Conservation (phyloP, 2,329 filamentous ascomycete genomes). For the Cordyceps fumosorosea region DNA sequence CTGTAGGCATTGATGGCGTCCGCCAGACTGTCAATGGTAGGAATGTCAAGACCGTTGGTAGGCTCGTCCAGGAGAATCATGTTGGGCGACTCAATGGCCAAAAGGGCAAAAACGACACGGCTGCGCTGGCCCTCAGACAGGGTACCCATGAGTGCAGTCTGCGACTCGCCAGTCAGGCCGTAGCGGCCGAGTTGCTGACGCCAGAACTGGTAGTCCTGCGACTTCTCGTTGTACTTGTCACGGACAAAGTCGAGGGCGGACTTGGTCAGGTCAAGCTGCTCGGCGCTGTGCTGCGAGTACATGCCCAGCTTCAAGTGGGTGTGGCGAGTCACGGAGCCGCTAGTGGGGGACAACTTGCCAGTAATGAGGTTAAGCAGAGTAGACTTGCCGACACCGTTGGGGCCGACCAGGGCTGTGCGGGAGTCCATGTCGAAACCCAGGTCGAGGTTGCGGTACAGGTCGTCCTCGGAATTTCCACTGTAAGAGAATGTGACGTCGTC, state of each 20-base stretch:
- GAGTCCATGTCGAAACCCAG: conserved; percentile 99
- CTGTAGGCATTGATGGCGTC: conserved; percentile 96
- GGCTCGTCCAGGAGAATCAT: conserved; percentile 98
- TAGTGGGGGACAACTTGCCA: conserved; percentile 80
- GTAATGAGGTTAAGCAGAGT: conserved; percentile 95
- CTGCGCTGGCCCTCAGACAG: conserved; percentile 96
- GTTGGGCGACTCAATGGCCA: conserved; percentile 93
- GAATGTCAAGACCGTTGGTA: conserved; percentile 98
- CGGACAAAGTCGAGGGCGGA: conserved; percentile 95
- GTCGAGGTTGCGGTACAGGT: conserved; percentile 93
- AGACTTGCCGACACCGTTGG: conserved; percentile 98
- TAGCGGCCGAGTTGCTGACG: conserved; percentile 94
- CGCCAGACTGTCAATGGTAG: conserved; percentile 93
- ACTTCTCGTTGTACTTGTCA: conserved; percentile 84
- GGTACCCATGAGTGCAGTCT: conserved; percentile 96
- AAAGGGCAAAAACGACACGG: conserved; percentile 92
- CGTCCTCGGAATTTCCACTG: conserved; percentile 81
- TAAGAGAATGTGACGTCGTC: conserved; percentile 98
- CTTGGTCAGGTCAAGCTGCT: conserved; percentile 97
- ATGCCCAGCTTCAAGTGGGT: conserved; percentile 97
- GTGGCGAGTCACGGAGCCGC: conserved; percentile 78
- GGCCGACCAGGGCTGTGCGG: conserved; percentile 89
- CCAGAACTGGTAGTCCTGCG: conserved; percentile 99
- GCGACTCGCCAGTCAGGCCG: conserved; percentile 84
- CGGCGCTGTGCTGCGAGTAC: conserved; percentile 97